Base-by-base conservation (phyloP, 2,329 filamentous ascomycete species). In the Ilyonectria destructans region DNA sequence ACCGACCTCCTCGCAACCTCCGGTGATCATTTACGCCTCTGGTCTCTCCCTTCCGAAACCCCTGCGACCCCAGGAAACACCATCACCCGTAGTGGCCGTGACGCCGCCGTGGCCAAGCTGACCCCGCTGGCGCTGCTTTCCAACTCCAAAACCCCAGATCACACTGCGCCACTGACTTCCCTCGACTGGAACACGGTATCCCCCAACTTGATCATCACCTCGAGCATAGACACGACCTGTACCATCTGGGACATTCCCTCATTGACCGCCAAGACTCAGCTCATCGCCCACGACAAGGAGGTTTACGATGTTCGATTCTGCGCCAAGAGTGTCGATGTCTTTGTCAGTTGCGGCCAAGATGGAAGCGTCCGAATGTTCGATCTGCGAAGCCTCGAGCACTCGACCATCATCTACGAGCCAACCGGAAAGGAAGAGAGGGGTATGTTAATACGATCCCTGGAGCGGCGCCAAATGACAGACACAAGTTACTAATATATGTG, bases 171-270 rank as follows among this genome's bases (percentile, higher is more conserved):
- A 21, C 89, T 99, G 66, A 99, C 96, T 2, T 98, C 95, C 17
- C 87, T 99, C 54, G 96, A 99, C 80, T 99, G 96, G 96, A 99
- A 99, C 78, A 97, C 94, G 2, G 92, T 99, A 59, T 97, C 95
- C 26, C 96, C 96, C 0, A 98, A 96, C 80, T 86, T 99, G 61
- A 99, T 99, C 78, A 99, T 99, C 77, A 99, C 96, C 1, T 98
- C 95, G 4, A 98, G 95, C 80, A 99, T 99, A 77, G 96, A 99
- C 79, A 99, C 96, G 1, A 99, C 96, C 6, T 99, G 96, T 83
- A 99, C 96, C 5, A 99, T 99, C 73, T 99, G 96, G 96, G 96
- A 99, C 80, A 99, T 99, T 63, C 96, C 96, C 4, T 98, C 96
- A 1, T 86, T 99, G 70, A 99, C 96, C 1, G 96, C 96, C 59